Percentiles rank a stretch among this genome's conserved stretches.
These are phyloP conservation scores for Helenozyma baotianmanensis DNA, from an alignment of 805 yeast species.

Conservation along the genomic window DNA sequence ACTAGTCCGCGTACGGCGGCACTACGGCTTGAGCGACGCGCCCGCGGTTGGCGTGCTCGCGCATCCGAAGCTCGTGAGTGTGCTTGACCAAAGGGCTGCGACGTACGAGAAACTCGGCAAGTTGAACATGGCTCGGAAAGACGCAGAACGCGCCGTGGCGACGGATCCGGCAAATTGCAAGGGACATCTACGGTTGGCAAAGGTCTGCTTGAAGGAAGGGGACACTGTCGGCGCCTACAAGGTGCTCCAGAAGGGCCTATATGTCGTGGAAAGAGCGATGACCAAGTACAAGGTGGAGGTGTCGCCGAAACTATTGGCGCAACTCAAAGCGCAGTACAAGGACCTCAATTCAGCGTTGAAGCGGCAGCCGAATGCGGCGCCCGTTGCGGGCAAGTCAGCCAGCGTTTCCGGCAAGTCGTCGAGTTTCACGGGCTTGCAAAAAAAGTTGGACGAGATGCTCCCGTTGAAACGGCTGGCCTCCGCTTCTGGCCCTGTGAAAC, in stretches of 20 bases:
- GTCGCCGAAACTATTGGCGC: slow-evolving; percentile 27
- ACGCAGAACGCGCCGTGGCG: slow-evolving; percentile 29
- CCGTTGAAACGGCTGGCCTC: slow-evolving; percentile 15
- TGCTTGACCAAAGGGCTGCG: slow-evolving; percentile 48
- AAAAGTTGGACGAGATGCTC: slow-evolving; percentile 15
- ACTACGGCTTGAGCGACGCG: slow-evolving; percentile 17
- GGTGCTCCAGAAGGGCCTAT: slow-evolving; percentile 33
- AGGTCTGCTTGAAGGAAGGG: slow-evolving; percentile 23
- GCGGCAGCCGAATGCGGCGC: neutral
- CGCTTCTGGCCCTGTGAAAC: neutral
- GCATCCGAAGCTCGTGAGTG: slow-evolving; percentile 33
- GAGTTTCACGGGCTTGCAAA: neutral
- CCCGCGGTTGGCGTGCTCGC: slow-evolving; percentile 28
- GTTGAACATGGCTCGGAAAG: slow-evolving; percentile 28
- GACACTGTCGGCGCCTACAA: slow-evolving; percentile 33
- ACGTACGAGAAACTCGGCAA: slow-evolving; percentile 39
- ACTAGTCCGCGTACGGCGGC: slow-evolving; percentile 15
- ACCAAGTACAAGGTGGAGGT: slow-evolving; percentile 24
- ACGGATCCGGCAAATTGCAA: slow-evolving; percentile 45
- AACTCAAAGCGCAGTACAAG: slow-evolving; percentile 20
- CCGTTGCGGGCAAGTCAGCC: neutral
- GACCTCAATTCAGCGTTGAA: slow-evolving; percentile 22
- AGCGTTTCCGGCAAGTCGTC: neutral
- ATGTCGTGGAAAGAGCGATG: slow-evolving; percentile 28
- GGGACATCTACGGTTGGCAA: slow-evolving; percentile 44